A percentile compares a stretch with the other conserved stretches of the same genome.
phyloP scores from a whole-genome alignment of 164 flowering plant species.

The Berberis vulgaris region DNA sequence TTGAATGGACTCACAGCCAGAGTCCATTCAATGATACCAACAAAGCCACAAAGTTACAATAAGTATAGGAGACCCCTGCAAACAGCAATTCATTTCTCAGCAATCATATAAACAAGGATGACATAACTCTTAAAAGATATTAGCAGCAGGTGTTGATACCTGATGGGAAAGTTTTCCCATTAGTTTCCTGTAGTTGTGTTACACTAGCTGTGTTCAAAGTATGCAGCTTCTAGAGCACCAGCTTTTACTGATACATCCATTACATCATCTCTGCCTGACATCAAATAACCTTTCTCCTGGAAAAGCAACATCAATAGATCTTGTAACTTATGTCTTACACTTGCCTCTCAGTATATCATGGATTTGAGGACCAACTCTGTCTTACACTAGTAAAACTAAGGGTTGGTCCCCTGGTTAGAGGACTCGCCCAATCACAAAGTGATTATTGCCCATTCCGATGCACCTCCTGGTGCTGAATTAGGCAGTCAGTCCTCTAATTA shows the following conservation, averaged over 20 bases:
- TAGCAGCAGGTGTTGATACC: background rate
- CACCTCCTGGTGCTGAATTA: background rate
- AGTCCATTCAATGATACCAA: background rate
- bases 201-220: slow-evolving; percentile 24
- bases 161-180: slow-evolving; percentile 1
- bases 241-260: slow-evolving; percentile 39
- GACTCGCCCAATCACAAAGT: background rate
- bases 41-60: background rate
- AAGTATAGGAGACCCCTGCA: background rate
- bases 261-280: slow-evolving; percentile 38
- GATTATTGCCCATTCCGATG: background rate
- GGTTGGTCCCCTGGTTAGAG: too few relatives aligned
- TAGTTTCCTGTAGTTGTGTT: background rate
- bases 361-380: background rate
- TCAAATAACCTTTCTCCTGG: slow-evolving; percentile 60
- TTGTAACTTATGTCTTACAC: background rate
- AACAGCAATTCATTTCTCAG: background rate
- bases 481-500: background rate
- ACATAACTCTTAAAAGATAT: too few relatives aligned
- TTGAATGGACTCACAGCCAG: too few relatives aligned
- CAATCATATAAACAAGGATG: background rate
- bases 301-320: slow-evolving; percentile 7
- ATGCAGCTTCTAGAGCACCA: slow-evolving; percentile 35
- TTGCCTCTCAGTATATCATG: background rate
- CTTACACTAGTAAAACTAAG: background rate